A percentile compares a stretch with the other conserved stretches of the same genome.
Conservation (phyloP, 257 asterid species). For the Henckelia pumila region DNA sequence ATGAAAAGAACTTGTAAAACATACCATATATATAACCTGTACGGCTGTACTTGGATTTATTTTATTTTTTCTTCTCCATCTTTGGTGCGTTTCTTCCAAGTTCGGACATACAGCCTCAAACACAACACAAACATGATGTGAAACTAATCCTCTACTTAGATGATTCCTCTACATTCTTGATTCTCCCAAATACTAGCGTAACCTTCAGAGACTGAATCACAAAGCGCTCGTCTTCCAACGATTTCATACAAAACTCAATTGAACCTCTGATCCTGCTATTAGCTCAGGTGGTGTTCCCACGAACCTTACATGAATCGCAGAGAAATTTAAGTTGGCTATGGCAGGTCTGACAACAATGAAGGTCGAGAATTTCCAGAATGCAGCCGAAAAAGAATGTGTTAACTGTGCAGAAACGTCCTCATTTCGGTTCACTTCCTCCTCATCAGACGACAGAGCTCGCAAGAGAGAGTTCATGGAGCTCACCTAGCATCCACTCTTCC, state of each 20-base stretch:
- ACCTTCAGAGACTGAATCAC: conserved; percentile 22
- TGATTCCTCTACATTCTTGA: conserved; percentile 22
- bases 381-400: background rate
- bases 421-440: background rate
- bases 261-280: background rate
- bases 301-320: conserved; percentile 8
- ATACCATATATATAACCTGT: background rate
- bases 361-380: conserved; percentile 20
- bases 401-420: background rate
- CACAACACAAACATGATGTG: conserved; percentile 26
- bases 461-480: conserved; percentile 41
- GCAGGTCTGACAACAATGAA: background rate
- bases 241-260: conserved; percentile 5
- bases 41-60: background rate
- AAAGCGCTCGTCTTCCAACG: background rate
- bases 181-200: conserved; percentile 33
- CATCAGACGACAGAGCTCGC: conserved; percentile 14
- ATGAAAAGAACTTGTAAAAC: too few species aligned
- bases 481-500: conserved; percentile 52
- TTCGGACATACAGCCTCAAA: conserved; percentile 29
- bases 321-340: conserved; percentile 12
- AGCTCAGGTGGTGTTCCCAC: conserved; percentile 23
- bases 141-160: conserved; percentile 27
- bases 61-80: background rate
- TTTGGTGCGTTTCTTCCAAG: conserved; percentile 21